Evolutionary conservation across 169 alveolate genomes (phyloP).

Genomic region (Theileria parva): DNA sequence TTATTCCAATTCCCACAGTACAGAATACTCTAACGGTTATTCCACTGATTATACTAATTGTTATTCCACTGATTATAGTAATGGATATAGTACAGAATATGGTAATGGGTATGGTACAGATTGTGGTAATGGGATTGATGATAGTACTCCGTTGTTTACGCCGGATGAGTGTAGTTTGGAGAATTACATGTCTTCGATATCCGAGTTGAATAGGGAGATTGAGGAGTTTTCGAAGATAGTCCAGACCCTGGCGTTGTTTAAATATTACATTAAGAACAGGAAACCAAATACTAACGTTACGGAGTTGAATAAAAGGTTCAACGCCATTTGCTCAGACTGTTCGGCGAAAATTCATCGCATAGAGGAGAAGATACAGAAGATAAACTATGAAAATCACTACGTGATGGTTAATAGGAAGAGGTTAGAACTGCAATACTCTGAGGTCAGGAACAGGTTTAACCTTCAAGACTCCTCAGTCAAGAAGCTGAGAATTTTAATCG

Average conservation of each 20-base stretch:
- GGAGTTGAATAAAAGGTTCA: conserved; percentile 62
- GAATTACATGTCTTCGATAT: conserved; percentile 24
- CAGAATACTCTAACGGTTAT: neutral
- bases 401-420: conserved; percentile 47
- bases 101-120: neutral
- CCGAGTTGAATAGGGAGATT: conserved; percentile 50
- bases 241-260: conserved; percentile 64
- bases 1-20: neutral
- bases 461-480: conserved; percentile 66
- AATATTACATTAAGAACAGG: conserved; percentile 59
- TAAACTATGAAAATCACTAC: conserved; percentile 51
- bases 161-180: conserved; percentile 34
- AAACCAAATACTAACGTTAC: conserved; percentile 48
- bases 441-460: conserved; percentile 55
- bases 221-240: conserved; percentile 66
- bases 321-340: conserved; percentile 49
- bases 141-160: neutral
- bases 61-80: too few species aligned
- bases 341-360: conserved; percentile 31
- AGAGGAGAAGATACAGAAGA: conserved; percentile 40
- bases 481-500: conserved; percentile 58
- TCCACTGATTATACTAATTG: too few species aligned
- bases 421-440: conserved; percentile 34
- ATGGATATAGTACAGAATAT: too few species aligned
- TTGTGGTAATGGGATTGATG: neutral